A percentile compares a stretch with the other conserved stretches of the same genome.
Conservation (phyloP, 2,329 filamentous ascomycete species). For the Setomelanomma holmii region DNA sequence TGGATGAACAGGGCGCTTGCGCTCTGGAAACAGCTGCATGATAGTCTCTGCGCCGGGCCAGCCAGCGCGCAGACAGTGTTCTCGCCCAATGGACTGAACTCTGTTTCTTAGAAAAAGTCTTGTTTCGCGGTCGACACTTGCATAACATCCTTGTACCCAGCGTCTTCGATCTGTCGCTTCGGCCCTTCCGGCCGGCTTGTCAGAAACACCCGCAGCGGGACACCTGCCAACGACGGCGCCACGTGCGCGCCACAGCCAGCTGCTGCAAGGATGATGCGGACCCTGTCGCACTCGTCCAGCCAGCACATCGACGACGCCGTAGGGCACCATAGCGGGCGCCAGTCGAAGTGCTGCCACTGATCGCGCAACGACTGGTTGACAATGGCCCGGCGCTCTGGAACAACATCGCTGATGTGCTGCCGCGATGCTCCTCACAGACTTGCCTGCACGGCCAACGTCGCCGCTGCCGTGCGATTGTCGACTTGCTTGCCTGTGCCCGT, state of each 20-base stretch:
- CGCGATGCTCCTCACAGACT: slow-evolving; percentile 17
- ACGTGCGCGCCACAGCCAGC: slow-evolving; percentile 12
- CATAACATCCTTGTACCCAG: slow-evolving; percentile 10
- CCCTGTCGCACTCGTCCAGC: slow-evolving; percentile 38
- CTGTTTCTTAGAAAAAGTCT: not conserved
- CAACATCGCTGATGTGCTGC: not conserved
- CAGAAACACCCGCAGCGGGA: slow-evolving; percentile 19
- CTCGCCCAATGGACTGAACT: not conserved
- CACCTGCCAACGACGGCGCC: slow-evolving; percentile 5
- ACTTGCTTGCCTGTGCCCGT: slow-evolving; percentile 46
- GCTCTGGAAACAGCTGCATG: slow-evolving; percentile 22
- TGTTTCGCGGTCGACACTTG: not conserved
- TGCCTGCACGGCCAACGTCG: slow-evolving; percentile 15
- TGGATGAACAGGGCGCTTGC: slow-evolving; percentile 41
- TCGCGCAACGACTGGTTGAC: slow-evolving; percentile 15
- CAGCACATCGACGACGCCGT: slow-evolving; percentile 34
- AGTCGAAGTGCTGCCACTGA: not conserved
- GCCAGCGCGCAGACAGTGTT: not conserved
- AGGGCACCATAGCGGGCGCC: not conserved
- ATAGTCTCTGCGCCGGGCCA: slow-evolving; percentile 5
- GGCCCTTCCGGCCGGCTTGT: slow-evolving; percentile 17
- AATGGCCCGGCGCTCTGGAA: too few relatives aligned
- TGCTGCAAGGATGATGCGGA: slow-evolving; percentile 19
- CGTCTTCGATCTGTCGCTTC: slow-evolving; percentile 9
- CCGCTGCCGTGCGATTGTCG: slow-evolving; percentile 33